Percentiles rank a stretch among this genome's conserved stretches.
phyloP scores from a whole-genome alignment of 1,284 basidiomycete species.

The Moniliophthora roreri region DNA sequence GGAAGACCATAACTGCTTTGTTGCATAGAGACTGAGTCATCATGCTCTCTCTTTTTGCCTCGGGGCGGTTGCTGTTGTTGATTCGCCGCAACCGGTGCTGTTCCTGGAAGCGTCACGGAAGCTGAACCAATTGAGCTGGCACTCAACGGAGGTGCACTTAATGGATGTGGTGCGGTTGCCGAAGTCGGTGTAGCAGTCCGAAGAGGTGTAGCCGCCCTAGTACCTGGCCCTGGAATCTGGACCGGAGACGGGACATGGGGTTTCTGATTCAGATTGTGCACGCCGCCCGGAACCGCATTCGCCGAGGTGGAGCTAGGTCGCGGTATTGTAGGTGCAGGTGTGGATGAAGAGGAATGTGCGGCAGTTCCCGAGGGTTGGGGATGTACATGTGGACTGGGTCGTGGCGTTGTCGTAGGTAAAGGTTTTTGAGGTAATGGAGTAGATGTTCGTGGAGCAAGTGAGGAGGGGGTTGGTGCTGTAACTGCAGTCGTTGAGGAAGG shows the following conservation, averaged over 20 bases:
- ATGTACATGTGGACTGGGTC: constrained; percentile 12
- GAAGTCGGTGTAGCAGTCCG: constrained; percentile 32
- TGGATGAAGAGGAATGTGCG: constrained; percentile 25
- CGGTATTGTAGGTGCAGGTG: constrained; percentile 24
- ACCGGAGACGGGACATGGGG: constrained; percentile 22
- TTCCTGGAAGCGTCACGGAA: not conserved
- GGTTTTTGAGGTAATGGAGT: constrained; percentile 10
- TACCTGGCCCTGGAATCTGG: constrained; percentile 16
- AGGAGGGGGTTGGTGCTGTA: constrained; percentile 32
- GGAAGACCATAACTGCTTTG: constrained; percentile 10
- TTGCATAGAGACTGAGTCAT: constrained; percentile 28
- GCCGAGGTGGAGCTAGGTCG: constrained; percentile 22
- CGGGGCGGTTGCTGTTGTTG: constrained; percentile 24
- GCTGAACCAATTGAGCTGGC: constrained; percentile 15
- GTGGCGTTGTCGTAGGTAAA: constrained; percentile 22
- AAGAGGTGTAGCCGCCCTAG: constrained; percentile 25
- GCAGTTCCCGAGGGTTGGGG: constrained; percentile 9
- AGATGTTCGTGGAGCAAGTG: constrained; percentile 20
- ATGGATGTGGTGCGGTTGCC: constrained; percentile 28
- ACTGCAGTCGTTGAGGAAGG: constrained; percentile 28
- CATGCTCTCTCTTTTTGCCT: constrained; percentile 54
- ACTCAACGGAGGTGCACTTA: constrained; percentile 25
- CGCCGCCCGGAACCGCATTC: constrained; percentile 9
- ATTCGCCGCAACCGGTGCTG: constrained; percentile 21
- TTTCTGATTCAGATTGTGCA: constrained; percentile 17